Evolutionary conservation across 805 yeast genomes (phyloP), one percentile per base, ranked within the genome.

Genomic region (Hanseniaspora guilliermondii): DNA sequence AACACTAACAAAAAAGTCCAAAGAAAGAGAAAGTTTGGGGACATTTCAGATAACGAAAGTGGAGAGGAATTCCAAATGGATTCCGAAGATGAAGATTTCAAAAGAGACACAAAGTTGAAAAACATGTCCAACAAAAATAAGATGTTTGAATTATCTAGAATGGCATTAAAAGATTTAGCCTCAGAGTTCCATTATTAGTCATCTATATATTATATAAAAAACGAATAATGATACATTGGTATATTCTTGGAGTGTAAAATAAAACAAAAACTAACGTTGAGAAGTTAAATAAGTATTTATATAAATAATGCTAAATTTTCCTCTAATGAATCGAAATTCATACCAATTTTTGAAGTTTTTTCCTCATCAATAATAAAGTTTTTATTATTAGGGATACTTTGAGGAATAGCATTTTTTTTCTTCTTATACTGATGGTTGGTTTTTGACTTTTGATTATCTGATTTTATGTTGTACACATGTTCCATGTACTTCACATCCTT

Each of bases 91-190:
- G 67, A 67, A 22, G 64, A 67, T n/a, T 64, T 64, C 12, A 60
- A 59, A 32, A 68, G 63, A n/a, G 66, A 62, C 11, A 62, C 62
- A 49, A 74, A 73, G 60, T 68, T 71, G 56, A 73, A 71, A 63
- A 81, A 80, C 62, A 85, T 82, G 63, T 83, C 82, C 65, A 80
- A 85, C 1, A 79, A 78, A 65, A 80, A 79, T 62, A 82, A 79
- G 65, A 78, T 87, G 88, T 73, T 84, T 62, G 73, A 87, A 58
- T 70, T 81, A 75, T 96, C 96, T 9, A 75, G 76, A 62, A 67
- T 76, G 74, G 81, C 86, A 4, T 81, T 80, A 9, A 79, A 75
- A 60, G 71, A 82, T n/a, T 70, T 73, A 42, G 77, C 77, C 53
- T 79, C 77, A 58, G 96, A 87, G 70, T 88, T 88, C 65, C 87